Conservation (phyloP, 2,329 filamentous ascomycete genomes). For the Penicillium hordei region DNA sequence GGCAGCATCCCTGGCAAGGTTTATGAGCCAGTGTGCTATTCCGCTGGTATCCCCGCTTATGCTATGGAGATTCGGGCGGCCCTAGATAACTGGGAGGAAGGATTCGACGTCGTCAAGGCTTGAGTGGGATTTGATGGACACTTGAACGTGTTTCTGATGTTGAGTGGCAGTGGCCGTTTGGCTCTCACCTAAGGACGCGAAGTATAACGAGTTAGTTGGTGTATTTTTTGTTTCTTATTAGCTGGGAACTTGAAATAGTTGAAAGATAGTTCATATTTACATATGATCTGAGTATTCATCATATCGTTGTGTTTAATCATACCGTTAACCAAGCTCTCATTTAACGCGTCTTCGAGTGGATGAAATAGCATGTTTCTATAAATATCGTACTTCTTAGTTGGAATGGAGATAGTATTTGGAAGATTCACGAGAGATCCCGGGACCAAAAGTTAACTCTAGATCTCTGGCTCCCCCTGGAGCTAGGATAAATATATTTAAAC, state of each 20-base stretch:
- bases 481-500: too few relatives aligned
- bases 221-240: fast-evolving
- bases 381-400: too few relatives aligned
- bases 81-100: constrained; percentile 11
- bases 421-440: too few relatives aligned
- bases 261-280: not conserved
- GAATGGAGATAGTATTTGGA: too few relatives aligned
- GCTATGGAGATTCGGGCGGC: constrained; percentile 4
- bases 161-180: not conserved
- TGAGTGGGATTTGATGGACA: not conserved
- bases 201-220: not conserved
- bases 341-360: not conserved
- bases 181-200: not conserved
- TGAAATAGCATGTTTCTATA: too few relatives aligned
- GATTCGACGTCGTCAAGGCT: constrained; percentile 1
- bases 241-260: not conserved
- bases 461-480: too few relatives aligned
- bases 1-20: constrained; percentile 56
- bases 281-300: not conserved
- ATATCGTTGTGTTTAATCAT: too few relatives aligned
- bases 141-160: not conserved
- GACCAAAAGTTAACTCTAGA: too few relatives aligned
- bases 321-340: too few relatives aligned
- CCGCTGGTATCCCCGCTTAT: constrained; percentile 23
- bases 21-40: constrained; percentile 53